Conservation (phyloP, 768 basidiomycete species). For the Chiua virens region DNA sequence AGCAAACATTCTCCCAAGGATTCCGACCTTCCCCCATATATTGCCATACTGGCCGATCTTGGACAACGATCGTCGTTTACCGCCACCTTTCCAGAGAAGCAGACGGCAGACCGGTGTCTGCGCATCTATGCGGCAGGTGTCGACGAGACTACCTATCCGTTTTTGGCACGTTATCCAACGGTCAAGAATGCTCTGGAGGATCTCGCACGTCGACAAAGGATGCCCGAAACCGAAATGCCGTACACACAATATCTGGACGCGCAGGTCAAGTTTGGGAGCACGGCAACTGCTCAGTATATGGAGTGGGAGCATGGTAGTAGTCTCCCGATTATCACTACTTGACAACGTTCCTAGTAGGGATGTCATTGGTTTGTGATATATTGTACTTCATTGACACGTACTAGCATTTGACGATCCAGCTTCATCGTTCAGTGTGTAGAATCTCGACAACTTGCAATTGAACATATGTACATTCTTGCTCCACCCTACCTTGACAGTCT, state of each 20-base stretch:
- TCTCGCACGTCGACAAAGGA: neutral
- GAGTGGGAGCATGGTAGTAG: constrained; percentile 7
- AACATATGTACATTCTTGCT: too few relatives aligned
- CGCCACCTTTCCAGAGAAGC: neutral
- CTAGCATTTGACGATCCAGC: too few relatives aligned
- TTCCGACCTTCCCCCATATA: neutral
- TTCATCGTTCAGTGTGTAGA: too few relatives aligned
- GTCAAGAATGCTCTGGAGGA: neutral
- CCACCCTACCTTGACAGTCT: too few relatives aligned
- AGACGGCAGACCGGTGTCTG: constrained; percentile 1
- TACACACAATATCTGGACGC: neutral
- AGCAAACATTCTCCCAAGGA: neutral
- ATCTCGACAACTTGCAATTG: too few relatives aligned
- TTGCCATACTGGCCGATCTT: constrained; percentile 13
- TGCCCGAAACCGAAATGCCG: neutral
- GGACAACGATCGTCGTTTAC: neutral
- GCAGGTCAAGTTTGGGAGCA: constrained; percentile 4
- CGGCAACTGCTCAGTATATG: neutral
- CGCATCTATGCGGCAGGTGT: constrained; percentile 3
- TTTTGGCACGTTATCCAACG: neutral
- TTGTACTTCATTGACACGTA: too few relatives aligned
- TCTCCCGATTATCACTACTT: too few relatives aligned
- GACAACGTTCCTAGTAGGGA: too few relatives aligned
- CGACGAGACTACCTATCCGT: neutral
- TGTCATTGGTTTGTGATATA: too few relatives aligned